Evolutionary conservation across 2,329 filamentous ascomycete genomes (phyloP).

Genomic region (Pseudonectria buxi): DNA sequence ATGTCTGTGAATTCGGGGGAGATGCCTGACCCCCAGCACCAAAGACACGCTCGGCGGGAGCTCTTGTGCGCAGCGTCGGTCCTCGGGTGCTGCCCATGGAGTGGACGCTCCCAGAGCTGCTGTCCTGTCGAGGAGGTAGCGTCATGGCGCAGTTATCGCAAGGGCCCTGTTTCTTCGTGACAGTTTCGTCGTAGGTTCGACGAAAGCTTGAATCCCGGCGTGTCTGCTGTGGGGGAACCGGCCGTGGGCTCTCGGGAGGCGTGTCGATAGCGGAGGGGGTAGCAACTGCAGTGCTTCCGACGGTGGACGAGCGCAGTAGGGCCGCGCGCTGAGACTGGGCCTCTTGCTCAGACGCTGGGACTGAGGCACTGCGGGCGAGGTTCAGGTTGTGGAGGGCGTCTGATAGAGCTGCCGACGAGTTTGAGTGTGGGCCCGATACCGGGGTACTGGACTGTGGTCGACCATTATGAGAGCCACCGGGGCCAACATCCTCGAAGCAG

Average conservation of each 20-base stretch:
- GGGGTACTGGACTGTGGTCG: slow-evolving; percentile 36
- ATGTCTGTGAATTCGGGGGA: slow-evolving; percentile 46
- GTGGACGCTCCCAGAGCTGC: slow-evolving; percentile 18
- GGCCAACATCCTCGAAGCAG: slow-evolving; percentile 44
- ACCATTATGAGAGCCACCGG: slow-evolving; percentile 17
- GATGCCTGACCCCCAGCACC: slow-evolving; percentile 40
- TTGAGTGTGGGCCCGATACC: slow-evolving; percentile 26
- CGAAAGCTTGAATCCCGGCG: slow-evolving; percentile 54
- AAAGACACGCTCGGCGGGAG: slow-evolving; percentile 54
- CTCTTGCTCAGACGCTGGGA: slow-evolving; percentile 39
- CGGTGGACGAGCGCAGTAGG: slow-evolving; percentile 33
- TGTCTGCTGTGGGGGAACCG: slow-evolving; percentile 29
- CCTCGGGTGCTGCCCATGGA: slow-evolving; percentile 35
- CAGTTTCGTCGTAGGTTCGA: slow-evolving; percentile 59
- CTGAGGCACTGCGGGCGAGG: slow-evolving; percentile 37
- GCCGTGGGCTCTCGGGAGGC: slow-evolving; percentile 50
- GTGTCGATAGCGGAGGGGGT: slow-evolving; percentile 45
- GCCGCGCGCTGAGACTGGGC: slow-evolving; percentile 36
- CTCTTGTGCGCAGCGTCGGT: slow-evolving; percentile 54
- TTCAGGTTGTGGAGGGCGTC: slow-evolving; percentile 44
- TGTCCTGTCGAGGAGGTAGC: slow-evolving; percentile 39
- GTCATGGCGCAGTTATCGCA: slow-evolving; percentile 65
- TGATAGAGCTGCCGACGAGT: slow-evolving; percentile 33
- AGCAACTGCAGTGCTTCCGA: slow-evolving; percentile 24
- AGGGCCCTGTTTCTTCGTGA: slow-evolving; percentile 55